Base-by-base conservation (phyloP, 768 basidiomycete genomes). In the Lanmaoa pseudosensibilis region DNA sequence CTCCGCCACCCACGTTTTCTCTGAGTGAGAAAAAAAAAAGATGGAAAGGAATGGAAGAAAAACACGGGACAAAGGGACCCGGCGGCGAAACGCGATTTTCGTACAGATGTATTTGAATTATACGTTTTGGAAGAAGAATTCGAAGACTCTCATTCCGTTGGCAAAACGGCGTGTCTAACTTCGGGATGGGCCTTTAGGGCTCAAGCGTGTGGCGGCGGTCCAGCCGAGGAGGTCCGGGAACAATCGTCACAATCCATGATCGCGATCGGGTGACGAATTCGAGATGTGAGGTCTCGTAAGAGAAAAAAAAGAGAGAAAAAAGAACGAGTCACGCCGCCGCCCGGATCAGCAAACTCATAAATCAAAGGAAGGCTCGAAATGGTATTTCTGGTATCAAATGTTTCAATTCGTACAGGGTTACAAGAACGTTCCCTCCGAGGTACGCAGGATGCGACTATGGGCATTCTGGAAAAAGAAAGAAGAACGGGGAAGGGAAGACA, bases 361-460 rank as follows among this genome's bases (percentile, higher is more conserved):
- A 60, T 61, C 45, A 61, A 47, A 10, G 32, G 19, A 34, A 30
- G 44, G 18, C 45, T 51, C 19, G 19, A 52, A 53, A 46, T 47
- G 57, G 65, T 25, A 62, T 46, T 50, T 38, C 45, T 60, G 53
- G 54, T 51, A 63, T 63, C 56, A 57, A 43, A 36, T 53, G 66
- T 57, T 68, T 66, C 66, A n/a, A 54, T 62, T 52, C 50, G 27
- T 62, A 61, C 65, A 54, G 36, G 49, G 48, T 52, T 55, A 66
- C 65, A 68, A 66, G 57, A 62, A 58, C 36, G 54, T 45, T 51
- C 32, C 53, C 46, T 55, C 41, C 52, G 48, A 45, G 33, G 50
- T 47, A 45, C 57, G 39, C 48, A 48, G 46, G 27, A 55, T 60
- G 59, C 40, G n/a, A 27, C 21, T 39, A 47, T 61, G 41, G 33